A percentile compares a stretch with the other conserved stretches of the same genome.
These are phyloP conservation scores for Coemansia sp. DNA, from an alignment of 192 early-diverging fungal species.

Conservation along the genomic window DNA sequence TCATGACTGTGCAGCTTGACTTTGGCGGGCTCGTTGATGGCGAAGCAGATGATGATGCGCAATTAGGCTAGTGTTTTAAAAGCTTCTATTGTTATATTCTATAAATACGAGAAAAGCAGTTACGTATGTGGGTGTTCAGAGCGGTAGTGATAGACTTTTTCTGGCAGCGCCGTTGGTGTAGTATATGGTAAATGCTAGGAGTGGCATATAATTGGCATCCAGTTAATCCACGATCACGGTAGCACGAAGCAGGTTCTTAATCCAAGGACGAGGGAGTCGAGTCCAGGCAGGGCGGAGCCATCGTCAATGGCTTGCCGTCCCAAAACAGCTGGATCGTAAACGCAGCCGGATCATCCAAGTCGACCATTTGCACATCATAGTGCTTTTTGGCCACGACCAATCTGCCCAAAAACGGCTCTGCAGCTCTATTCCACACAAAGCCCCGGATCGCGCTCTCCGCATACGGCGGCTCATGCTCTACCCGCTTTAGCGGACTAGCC, in stretches of 20 bases:
- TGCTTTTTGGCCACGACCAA: constrained; percentile 43
- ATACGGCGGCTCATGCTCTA: neutral
- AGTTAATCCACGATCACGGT: no score
- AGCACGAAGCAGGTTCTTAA: no score
- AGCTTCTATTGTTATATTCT: no score
- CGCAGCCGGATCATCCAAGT: constrained; percentile 28
- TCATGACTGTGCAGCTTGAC: constrained; percentile 43
- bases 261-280: neutral
- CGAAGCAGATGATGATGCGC: constrained; percentile 8
- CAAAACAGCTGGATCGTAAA: constrained; percentile 47
- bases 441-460: constrained; percentile 20
- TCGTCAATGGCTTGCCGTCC: constrained; percentile 34
- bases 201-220: no score
- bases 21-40: constrained; percentile 30
- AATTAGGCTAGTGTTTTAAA: neutral
- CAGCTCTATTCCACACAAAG: constrained; percentile 50
- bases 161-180: no score
- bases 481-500: neutral
- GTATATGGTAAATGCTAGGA: no score
- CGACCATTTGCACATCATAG: constrained; percentile 29
- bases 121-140: no score
- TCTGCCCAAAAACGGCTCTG: constrained; percentile 35
- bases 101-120: no score
- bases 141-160: no score
- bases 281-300: neutral